Evolutionary conservation across 31 red algal species (phyloP).

Genomic region (Bonnemaisonia californica): DNA sequence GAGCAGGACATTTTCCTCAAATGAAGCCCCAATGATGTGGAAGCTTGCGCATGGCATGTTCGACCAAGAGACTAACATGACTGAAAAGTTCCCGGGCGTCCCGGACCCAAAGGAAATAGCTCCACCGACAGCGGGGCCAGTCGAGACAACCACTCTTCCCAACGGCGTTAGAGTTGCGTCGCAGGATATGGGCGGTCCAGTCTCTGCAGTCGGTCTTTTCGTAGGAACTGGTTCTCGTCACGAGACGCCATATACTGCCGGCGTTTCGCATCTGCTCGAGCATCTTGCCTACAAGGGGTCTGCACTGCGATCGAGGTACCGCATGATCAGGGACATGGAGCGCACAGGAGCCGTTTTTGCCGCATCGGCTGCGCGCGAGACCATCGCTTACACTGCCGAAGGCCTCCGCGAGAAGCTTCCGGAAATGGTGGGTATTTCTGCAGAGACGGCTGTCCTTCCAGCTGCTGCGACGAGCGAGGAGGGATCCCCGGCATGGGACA

Average conservation of each 20-base stretch:
- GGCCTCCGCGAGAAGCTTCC: constrained; percentile 76
- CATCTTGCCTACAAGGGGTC: constrained; percentile 86
- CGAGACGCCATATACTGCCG: constrained; percentile 78
- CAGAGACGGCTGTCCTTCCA: constrained; percentile 71
- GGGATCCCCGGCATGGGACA: constrained; percentile 43
- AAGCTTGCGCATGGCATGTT: constrained; percentile 88
- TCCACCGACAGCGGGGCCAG: constrained; percentile 23
- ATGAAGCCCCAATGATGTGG: constrained; percentile 80
- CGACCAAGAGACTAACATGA: constrained; percentile 77
- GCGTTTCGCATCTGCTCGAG: constrained; percentile 84
- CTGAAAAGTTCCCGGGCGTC: constrained; percentile 74
- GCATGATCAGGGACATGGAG: constrained; percentile 84
- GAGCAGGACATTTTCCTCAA: background rate
- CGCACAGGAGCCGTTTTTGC: constrained; percentile 81
- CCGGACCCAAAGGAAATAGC: constrained; percentile 50
- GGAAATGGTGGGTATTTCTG: constrained; percentile 58
- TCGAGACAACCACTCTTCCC: constrained; percentile 57
- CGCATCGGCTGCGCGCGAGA: constrained; percentile 82
- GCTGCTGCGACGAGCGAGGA: constrained; percentile 7
- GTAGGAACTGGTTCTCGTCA: constrained; percentile 89
- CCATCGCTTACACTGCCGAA: constrained; percentile 82
- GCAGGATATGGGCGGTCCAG: constrained; percentile 69
- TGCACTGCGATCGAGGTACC: constrained; percentile 62
- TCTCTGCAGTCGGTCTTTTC: constrained; percentile 82
- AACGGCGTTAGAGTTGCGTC: constrained; percentile 88